Conservation (phyloP, 2,329 filamentous ascomycete species). For the Coniochaeta sp. region DNA sequence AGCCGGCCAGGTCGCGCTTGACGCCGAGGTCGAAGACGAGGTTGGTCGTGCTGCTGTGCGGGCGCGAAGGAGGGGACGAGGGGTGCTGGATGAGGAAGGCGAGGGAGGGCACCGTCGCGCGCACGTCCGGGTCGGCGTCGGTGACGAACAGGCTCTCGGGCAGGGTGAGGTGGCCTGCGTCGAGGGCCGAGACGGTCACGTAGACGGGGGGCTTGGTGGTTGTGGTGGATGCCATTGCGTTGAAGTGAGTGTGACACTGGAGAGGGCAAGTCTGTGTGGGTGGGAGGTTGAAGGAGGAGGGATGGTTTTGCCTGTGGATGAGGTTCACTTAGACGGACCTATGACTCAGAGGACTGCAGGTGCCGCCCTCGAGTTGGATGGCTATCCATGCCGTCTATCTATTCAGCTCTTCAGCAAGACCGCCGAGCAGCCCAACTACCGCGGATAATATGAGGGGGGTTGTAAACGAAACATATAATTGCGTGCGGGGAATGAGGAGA, state of each 20-base stretch:
- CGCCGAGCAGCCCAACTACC: not conserved
- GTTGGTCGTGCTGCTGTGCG: slow-evolving; percentile 16
- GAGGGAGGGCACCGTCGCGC: slow-evolving; percentile 42
- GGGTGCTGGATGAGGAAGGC: slow-evolving; percentile 44
- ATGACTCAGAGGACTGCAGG: not conserved
- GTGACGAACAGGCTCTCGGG: slow-evolving; percentile 38
- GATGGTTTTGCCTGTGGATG: not conserved
- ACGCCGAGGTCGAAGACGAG: slow-evolving; percentile 48
- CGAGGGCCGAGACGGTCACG: slow-evolving; percentile 27
- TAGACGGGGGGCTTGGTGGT: slow-evolving; percentile 8
- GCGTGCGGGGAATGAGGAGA: not conserved
- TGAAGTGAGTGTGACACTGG: not conserved
- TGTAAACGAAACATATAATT: not conserved
- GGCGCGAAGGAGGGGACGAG: slow-evolving; percentile 8
- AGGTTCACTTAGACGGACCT: not conserved
- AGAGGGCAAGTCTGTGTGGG: not conserved
- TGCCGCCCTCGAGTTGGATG: not conserved
- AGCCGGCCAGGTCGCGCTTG: slow-evolving; percentile 33
- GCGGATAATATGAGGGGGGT: not conserved
- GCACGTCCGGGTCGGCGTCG: slow-evolving; percentile 31
- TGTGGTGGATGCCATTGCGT: not conserved
- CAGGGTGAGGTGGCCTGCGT: slow-evolving; percentile 35
- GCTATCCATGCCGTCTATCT: not conserved
- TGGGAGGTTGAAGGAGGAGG: not conserved
- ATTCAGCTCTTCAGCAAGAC: not conserved